Base-by-base conservation (phyloP, 805 yeast genomes). In the Limtongozyma cylindracea region DNA sequence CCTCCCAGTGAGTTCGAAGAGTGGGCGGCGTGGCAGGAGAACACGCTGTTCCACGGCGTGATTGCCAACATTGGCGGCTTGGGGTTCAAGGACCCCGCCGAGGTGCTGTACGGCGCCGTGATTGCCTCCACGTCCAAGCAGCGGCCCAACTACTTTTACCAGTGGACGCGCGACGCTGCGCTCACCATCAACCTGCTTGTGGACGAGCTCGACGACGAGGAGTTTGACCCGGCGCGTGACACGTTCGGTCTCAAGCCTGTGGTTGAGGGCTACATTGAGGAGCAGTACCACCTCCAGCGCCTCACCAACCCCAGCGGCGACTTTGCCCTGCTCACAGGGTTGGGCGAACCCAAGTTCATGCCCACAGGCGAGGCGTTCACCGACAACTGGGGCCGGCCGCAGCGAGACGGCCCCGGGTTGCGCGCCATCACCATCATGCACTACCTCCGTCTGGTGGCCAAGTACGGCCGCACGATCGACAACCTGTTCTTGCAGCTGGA, bases 91-190 rank as follows among this genome's bases (percentile, higher is more conserved):
- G n/a, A n/a, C n/a, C n/a, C n/a, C n/a, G n/a, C n/a, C n/a, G n/a
- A n/a, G 42, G 65, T 68, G 2, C 48, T 61, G 0, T 33, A 41
- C 5, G 95, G 95, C 15, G 74, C 63, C 3, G 71, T 78, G 4
- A 55, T 82, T 30, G 96, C 96, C 1, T 66, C 88, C 6, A 91
- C 93, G 6, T 77, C 92, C 1, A 59, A 41, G 23, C 5, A 23
- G 0, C 30, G 51, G 12, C 96, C 96, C 1, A 58, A 84, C 43
- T 84, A 84, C 43, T 80, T 63, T 35, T 84, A 59, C 35, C 91
- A 74, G 37, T 84, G 96, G 96, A 56, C 64, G 4, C 56, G 96
- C 37, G 96, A 84, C 40, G 65, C 80, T 16, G 94, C 94, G 0
- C 59, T 84, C 23, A 67, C 91, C 1, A 54, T 71, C 19, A 60